These are phyloP conservation scores for Venturia effusa DNA, from an alignment of 2,329 filamentous ascomycete genomes.

Conservation along the genomic window DNA sequence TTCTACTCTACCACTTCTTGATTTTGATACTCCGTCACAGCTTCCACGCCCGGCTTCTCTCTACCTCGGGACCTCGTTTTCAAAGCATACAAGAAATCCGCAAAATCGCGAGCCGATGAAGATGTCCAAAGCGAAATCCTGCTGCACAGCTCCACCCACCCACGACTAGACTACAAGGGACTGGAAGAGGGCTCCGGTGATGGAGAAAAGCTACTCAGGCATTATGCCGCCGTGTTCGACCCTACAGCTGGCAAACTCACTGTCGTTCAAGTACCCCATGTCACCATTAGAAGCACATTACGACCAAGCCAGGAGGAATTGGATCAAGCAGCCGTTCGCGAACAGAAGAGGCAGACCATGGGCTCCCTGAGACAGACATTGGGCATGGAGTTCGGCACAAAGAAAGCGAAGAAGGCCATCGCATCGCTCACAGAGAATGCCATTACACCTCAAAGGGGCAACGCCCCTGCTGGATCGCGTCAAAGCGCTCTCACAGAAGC, in stretches of 20 bases:
- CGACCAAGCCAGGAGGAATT: conserved; percentile 32
- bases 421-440: conserved; percentile 59
- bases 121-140: conserved; percentile 20
- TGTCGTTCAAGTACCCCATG: conserved; percentile 42
- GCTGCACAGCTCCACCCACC: conserved; percentile 49
- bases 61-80: conserved; percentile 32
- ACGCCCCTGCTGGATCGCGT: conserved; percentile 23
- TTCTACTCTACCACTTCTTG: neutral
- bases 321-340: conserved; percentile 22
- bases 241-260: conserved; percentile 41
- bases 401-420: conserved; percentile 74
- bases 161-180: conserved; percentile 49
- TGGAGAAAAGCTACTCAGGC: conserved; percentile 41
- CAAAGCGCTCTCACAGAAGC: conserved; percentile 19
- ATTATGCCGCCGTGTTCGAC: conserved; percentile 53
- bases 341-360: neutral
- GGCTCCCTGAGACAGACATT: conserved; percentile 36
- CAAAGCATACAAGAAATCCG: conserved; percentile 36
- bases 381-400: conserved; percentile 71
- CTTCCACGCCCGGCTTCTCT: conserved; percentile 26
- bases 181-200: conserved; percentile 36
- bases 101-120: neutral
- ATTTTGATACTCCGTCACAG: too few species aligned
- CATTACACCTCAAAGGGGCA: conserved; percentile 35
- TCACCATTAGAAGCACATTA: conserved; percentile 42